phyloP scores from a whole-genome alignment of 371 early-diverging fungal genomes.

The Saksenaea vasiformis region DNA sequence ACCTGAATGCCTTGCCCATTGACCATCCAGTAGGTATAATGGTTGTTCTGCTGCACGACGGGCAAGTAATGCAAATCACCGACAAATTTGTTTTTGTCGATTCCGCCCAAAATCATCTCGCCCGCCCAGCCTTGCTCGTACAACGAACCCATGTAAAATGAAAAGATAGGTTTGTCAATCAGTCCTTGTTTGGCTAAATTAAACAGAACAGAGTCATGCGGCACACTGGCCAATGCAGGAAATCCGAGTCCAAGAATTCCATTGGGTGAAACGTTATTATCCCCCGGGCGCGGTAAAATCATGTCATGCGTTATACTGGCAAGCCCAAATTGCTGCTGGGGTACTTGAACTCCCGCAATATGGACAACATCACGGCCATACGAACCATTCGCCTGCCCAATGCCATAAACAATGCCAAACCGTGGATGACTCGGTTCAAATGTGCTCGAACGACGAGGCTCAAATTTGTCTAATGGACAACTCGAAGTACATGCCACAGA shows the following conservation, averaged over 20 bases:
- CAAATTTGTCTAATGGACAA: constrained; percentile 47
- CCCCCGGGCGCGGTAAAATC: constrained; percentile 49
- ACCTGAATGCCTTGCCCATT: constrained; percentile 20
- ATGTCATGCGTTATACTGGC: constrained; percentile 48
- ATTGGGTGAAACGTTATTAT: constrained; percentile 15
- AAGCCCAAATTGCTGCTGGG: constrained; percentile 57
- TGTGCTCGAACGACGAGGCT: constrained; percentile 50
- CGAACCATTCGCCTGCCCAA: constrained; percentile 58
- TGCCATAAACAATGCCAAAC: constrained; percentile 64
- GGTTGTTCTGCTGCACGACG: background rate
- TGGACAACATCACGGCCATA: constrained; percentile 56
- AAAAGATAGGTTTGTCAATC: constrained; percentile 42
- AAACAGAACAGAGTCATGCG: constrained; percentile 31
- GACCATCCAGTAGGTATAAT: constrained; percentile 29
- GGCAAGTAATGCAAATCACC: constrained; percentile 14
- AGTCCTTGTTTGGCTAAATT: constrained; percentile 28
- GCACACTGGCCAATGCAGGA: constrained; percentile 16
- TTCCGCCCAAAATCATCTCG: constrained; percentile 57
- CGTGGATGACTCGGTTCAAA: constrained; percentile 40
- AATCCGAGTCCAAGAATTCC: constrained; percentile 37
- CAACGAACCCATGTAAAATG: constrained; percentile 31
- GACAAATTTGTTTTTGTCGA: constrained; percentile 38
- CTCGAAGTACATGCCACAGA: constrained; percentile 21
- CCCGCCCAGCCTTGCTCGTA: constrained; percentile 34
- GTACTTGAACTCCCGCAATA: constrained; percentile 43